These are phyloP conservation scores for Pseudogymnoascus sp. DNA, from an alignment of 2,329 filamentous ascomycete genomes.

Conservation along the genomic window DNA sequence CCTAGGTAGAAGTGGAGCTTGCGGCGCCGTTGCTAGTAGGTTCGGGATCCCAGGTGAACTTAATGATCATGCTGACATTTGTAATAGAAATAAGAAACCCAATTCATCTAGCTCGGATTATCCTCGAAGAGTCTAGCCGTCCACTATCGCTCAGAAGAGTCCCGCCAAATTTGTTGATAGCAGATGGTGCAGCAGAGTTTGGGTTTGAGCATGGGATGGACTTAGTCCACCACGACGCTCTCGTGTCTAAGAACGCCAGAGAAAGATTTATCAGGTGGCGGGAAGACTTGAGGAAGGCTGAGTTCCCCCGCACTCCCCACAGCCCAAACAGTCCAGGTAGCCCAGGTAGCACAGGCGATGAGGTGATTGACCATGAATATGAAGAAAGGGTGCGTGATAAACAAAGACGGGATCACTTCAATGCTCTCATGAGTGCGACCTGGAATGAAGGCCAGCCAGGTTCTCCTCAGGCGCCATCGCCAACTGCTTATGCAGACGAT, in stretches of 20 bases:
- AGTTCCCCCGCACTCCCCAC: slow-evolving; percentile 34
- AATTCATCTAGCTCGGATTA: slow-evolving; percentile 73
- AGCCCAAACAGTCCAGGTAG: slow-evolving; percentile 20
- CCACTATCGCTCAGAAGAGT: slow-evolving; percentile 80
- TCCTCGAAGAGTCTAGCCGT: slow-evolving; percentile 70
- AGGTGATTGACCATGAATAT: slow-evolving; percentile 21
- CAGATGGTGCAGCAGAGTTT: slow-evolving; percentile 79
- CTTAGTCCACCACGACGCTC: slow-evolving; percentile 63
- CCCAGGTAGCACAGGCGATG: slow-evolving; percentile 22
- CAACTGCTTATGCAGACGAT: slow-evolving; percentile 6
- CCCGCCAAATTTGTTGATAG: slow-evolving; percentile 85
- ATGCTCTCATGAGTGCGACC: slow-evolving; percentile 48
- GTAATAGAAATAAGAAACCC: slow-evolving; percentile 79
- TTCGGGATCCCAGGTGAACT: slow-evolving; percentile 21
- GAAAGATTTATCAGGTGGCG: slow-evolving; percentile 77
- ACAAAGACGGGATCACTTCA: slow-evolving; percentile 41
- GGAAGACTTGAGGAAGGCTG: slow-evolving; percentile 60
- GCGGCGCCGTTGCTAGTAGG: slow-evolving; percentile 83
- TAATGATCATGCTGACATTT: slow-evolving; percentile 16
- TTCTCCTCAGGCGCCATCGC: slow-evolving; percentile 37
- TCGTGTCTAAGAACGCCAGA: slow-evolving; percentile 73
- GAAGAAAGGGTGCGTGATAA: slow-evolving; percentile 25
- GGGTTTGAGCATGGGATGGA: slow-evolving; percentile 71
- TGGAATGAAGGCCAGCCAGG: slow-evolving; percentile 60
- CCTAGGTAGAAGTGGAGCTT: slow-evolving; percentile 82